Percentiles rank a stretch among this genome's conserved stretches.
Conservation (phyloP, 306 rosid genomes). For the Psophocarpus tetragonolobus region DNA sequence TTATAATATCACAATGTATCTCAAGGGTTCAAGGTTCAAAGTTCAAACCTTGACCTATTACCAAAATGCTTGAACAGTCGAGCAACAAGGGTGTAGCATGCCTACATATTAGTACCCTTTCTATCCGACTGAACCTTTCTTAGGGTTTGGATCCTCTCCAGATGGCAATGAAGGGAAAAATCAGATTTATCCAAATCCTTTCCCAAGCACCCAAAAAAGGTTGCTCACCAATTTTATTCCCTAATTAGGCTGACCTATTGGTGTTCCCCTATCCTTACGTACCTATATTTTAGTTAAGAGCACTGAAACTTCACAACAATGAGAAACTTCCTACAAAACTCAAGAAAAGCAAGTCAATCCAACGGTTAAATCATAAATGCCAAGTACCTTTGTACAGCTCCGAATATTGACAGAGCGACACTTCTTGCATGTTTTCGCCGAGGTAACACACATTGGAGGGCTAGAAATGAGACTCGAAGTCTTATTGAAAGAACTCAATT, state of each 20-base stretch:
- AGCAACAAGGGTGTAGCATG: not conserved
- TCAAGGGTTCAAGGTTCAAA: not conserved
- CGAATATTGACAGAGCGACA: conserved; percentile 46
- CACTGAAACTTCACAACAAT: conserved; percentile 7
- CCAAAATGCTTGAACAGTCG: conserved; percentile 13
- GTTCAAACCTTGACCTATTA: not conserved
- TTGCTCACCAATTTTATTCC: not conserved
- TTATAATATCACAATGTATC: not conserved
- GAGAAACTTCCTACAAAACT: conserved; percentile 5
- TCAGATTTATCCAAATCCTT: not conserved
- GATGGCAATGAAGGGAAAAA: not conserved
- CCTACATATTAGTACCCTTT: not conserved
- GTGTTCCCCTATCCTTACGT: not conserved
- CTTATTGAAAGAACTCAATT: conserved; percentile 46
- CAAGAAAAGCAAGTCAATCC: not conserved
- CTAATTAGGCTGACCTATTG: not conserved
- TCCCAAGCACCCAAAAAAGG: not conserved
- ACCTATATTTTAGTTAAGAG: not conserved
- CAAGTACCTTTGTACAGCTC: conserved; percentile 67
- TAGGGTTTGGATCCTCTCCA: not conserved
- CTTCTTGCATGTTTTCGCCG: conserved; percentile 48
- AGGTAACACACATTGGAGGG: conserved; percentile 49
- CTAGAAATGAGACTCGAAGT: conserved; percentile 34
- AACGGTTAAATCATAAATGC: conserved; percentile 12
- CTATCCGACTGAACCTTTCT: not conserved